A percentile compares a stretch with the other conserved stretches of the same genome.
Evolutionary conservation across 2,329 filamentous ascomycete genomes (phyloP).

Genomic region (Aspergillus sp.): DNA sequence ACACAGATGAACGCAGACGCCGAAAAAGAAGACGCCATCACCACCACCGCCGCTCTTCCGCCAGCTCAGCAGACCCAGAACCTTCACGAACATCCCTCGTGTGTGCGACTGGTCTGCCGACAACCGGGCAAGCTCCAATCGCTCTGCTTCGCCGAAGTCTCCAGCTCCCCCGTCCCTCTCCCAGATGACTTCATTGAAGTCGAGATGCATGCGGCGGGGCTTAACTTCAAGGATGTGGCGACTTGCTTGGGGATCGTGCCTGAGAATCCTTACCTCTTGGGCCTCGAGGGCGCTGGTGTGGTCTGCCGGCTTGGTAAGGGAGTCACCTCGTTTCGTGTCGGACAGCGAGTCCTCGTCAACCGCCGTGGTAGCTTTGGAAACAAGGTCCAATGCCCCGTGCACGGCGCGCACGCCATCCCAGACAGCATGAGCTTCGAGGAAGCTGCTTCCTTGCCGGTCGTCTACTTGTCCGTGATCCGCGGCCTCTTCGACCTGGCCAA

Average conservation of each 20-base stretch:
- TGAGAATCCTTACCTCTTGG: conserved; percentile 38
- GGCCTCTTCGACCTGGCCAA: conserved; percentile 24
- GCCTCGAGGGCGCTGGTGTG: conserved; percentile 47
- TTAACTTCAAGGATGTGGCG: conserved; percentile 24
- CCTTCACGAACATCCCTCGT: not conserved
- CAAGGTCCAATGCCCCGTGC: conserved; percentile 6
- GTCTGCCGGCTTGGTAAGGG: conserved; percentile 35
- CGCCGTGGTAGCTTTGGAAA: conserved; percentile 13
- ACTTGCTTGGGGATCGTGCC: conserved; percentile 23
- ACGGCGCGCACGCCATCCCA: conserved; percentile 26
- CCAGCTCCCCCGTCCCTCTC: not conserved
- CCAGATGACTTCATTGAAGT: conserved; percentile 25
- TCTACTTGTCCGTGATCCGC: conserved; percentile 28
- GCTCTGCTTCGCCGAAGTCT: conserved; percentile 12
- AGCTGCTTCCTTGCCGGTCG: conserved; percentile 27
- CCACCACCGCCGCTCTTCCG: not conserved
- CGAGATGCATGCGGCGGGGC: conserved; percentile 21
- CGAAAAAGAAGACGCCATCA: not conserved
- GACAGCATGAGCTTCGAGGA: conserved; percentile 29
- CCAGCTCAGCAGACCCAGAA: too few relatives aligned
- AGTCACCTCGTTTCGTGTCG: conserved; percentile 16
- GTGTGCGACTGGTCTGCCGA: conserved; percentile 6
- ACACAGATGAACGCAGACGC: not conserved
- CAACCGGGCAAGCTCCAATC: conserved; percentile 13
- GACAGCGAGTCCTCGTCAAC: conserved; percentile 35